A percentile compares a stretch with the other conserved stretches of the same genome.
Evolutionary conservation across 176 grass and related monocot species (phyloP).

Genomic region (Ampelocalamus luodianensis): DNA sequence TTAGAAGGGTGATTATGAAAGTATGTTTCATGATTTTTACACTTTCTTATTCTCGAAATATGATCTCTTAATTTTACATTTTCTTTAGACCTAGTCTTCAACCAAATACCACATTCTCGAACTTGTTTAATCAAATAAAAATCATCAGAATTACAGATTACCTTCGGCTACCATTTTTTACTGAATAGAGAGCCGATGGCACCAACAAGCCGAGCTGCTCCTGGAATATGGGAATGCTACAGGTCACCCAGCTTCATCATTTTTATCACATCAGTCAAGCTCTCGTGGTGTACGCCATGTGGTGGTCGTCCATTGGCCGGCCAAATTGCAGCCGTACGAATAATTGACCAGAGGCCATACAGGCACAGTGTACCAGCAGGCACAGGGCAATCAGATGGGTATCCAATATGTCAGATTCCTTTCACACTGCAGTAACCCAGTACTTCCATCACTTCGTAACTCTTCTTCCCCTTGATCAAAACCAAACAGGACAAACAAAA

Average conservation of each 20-base stretch:
- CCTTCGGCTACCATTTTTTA: no score
- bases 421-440: constrained; percentile 23
- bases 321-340: constrained; percentile 40
- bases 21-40: no score
- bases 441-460: no score
- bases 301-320: background rate
- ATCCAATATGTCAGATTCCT: background rate
- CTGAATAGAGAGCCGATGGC: accelerated
- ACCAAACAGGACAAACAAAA: background rate
- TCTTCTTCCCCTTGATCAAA: background rate
- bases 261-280: background rate
- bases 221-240: constrained; percentile 41
- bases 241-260: background rate
- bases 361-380: constrained; percentile 25
- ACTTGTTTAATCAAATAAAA: no score
- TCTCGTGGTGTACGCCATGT: background rate
- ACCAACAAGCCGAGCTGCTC: background rate
- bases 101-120: accelerated
- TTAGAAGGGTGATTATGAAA: no score
- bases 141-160: no score
- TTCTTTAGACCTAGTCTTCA: no score
- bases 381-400: background rate
- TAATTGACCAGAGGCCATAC: constrained; percentile 13
- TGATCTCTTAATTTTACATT: no score
- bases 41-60: no score